phyloP scores from a whole-genome alignment of 768 basidiomycete species.

The Nidularia pulvinata region DNA sequence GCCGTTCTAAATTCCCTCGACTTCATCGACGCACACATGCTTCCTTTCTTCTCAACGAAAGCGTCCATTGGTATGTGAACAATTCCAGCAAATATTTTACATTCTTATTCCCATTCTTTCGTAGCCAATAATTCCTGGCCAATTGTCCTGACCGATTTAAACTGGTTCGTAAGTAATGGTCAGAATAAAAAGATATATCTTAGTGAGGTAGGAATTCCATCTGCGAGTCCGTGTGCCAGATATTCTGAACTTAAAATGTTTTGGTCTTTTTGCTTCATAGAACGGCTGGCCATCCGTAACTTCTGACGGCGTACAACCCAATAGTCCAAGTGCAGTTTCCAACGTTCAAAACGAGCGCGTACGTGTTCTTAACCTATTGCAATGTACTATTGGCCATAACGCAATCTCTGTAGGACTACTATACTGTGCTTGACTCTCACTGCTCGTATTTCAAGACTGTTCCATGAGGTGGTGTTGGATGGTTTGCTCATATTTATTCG shows the following conservation, averaged over 20 bases:
- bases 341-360: constrained; percentile 64
- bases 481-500: constrained; percentile 83
- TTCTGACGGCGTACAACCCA: constrained; percentile 61
- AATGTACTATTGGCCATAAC: background rate
- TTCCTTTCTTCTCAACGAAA: constrained; percentile 63
- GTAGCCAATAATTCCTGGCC: constrained; percentile 64
- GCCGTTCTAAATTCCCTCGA: constrained; percentile 61
- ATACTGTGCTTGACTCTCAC: constrained; percentile 57
- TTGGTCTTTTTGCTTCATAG: constrained; percentile 26
- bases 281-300: constrained; percentile 80
- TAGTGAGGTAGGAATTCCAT: constrained; percentile 50
- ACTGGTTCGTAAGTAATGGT: constrained; percentile 69
- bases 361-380: constrained; percentile 9
- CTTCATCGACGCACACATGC: constrained; percentile 66
- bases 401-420: constrained; percentile 49
- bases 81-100: background rate
- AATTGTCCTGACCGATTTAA: constrained; percentile 52
- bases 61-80: constrained; percentile 51
- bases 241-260: background rate
- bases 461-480: constrained; percentile 66
- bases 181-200: constrained; percentile 76
- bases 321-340: constrained; percentile 60
- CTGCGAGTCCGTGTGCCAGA: background rate
- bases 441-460: constrained; percentile 63
- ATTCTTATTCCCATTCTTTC: background rate